A percentile compares a stretch with the other conserved stretches of the same genome.
phyloP scores from a whole-genome alignment of 805 yeast genomes.

The Wickerhamomyces alni region DNA sequence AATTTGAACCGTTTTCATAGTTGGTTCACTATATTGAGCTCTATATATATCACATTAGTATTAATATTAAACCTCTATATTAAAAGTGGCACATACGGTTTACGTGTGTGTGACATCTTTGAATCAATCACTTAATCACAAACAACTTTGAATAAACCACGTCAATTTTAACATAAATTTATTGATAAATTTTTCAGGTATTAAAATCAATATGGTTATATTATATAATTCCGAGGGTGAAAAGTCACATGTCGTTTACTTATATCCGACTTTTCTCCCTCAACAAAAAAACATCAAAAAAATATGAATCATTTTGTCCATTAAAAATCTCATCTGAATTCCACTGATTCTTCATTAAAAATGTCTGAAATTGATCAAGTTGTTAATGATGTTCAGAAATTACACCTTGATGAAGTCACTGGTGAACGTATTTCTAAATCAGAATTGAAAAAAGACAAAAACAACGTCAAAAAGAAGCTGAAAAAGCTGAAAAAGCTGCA shows the following conservation, averaged over 20 bases:
- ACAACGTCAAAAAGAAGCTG: slow-evolving; percentile 76
- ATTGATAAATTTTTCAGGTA: no score
- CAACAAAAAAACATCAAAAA: not conserved
- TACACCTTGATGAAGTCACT: slow-evolving; percentile 85
- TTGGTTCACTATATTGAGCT: slow-evolving; percentile 14
- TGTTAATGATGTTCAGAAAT: slow-evolving; percentile 70
- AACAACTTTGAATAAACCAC: no score
- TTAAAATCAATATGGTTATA: no score
- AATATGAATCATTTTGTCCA: not conserved
- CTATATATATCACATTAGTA: not conserved
- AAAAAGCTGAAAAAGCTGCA: slow-evolving; percentile 89
- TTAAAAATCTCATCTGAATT: not conserved
- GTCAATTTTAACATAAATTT: no score
- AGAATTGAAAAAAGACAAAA: slow-evolving; percentile 95
- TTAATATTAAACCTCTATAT: not conserved
- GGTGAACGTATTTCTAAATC: slow-evolving; percentile 96
- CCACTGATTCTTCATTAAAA: not conserved
- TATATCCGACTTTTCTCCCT: no score
- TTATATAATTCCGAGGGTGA: no score
- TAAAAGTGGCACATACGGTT: not conserved
- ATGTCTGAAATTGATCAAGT: slow-evolving; percentile 33
- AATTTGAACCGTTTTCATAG: slow-evolving; percentile 16
- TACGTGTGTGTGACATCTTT: not conserved
- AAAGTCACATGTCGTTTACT: no score
- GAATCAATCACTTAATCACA: no score